phyloP scores from a whole-genome alignment of 2,329 filamentous ascomycete species.

The Apiospora sp. region DNA sequence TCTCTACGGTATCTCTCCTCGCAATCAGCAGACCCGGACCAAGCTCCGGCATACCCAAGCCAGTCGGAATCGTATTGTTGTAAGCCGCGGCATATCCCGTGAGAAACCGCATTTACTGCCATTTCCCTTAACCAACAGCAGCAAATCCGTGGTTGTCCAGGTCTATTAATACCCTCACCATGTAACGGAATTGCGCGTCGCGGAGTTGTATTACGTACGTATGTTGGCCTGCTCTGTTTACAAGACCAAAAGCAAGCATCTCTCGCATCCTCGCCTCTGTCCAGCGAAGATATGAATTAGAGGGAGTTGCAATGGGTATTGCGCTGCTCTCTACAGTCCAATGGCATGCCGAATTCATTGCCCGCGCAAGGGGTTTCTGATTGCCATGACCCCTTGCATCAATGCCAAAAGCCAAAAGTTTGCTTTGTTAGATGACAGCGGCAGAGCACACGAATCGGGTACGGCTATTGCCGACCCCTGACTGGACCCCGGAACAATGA shows the following conservation, averaged over 20 bases:
- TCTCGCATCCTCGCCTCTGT: not conserved
- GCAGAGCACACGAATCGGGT: not conserved
- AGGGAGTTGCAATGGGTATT: not conserved
- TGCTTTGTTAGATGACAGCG: constrained; percentile 7
- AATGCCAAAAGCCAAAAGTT: not conserved
- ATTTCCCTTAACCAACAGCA: not conserved
- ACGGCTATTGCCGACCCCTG: constrained; percentile 5
- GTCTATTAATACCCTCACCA: not conserved
- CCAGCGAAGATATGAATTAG: not conserved
- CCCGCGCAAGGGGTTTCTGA: not conserved
- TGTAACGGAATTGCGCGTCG: not conserved
- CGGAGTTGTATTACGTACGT: not conserved
- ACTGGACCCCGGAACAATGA: not conserved
- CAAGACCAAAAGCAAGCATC: not conserved
- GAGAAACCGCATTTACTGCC: not conserved
- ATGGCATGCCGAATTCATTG: not conserved
- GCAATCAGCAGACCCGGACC: no score
- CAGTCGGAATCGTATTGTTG: no score
- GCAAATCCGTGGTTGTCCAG: not conserved
- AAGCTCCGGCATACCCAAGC: no score
- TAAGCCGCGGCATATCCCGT: not conserved
- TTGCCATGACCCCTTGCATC: not conserved
- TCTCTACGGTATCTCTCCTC: no score
- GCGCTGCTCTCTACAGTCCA: not conserved
- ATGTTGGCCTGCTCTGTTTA: not conserved